phyloP scores from a whole-genome alignment of 2,329 filamentous ascomycete genomes.

The Pyrenophora tritici-repentis region DNA sequence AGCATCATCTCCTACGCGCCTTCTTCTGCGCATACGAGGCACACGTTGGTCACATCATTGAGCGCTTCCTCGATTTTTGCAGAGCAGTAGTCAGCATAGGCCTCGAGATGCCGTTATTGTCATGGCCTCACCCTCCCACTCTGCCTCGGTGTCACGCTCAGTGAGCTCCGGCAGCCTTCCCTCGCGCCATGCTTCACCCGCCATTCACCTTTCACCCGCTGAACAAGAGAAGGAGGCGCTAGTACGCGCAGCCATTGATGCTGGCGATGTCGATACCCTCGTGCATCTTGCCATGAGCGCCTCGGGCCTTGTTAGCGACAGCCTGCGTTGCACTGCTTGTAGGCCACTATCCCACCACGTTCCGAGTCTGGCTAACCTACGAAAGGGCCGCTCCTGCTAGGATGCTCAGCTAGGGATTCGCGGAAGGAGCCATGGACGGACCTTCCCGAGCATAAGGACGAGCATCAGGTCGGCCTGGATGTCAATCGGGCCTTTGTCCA shows the following conservation, averaged over 20 bases:
- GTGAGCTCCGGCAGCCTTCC: slow-evolving; percentile 37
- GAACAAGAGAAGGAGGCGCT: slow-evolving; percentile 34
- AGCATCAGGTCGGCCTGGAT: slow-evolving; percentile 88
- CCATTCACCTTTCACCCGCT: slow-evolving; percentile 22
- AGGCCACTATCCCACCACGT: slow-evolving; percentile 47
- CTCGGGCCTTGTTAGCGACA: slow-evolving; percentile 55
- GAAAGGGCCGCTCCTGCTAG: slow-evolving; percentile 66
- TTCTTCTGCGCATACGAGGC: slow-evolving; percentile 9
- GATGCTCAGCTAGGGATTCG: slow-evolving; percentile 32
- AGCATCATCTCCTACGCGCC: slow-evolving; percentile 4
- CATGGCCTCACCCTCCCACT: slow-evolving; percentile 36
- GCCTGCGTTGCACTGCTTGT: slow-evolving; percentile 76
- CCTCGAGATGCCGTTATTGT: slow-evolving; percentile 26
- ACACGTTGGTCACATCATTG: slow-evolving; percentile 16
- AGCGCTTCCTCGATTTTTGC: not conserved
- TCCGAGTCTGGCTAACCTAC: slow-evolving; percentile 18
- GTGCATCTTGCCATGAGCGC: slow-evolving; percentile 50
- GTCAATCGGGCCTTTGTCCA: slow-evolving; percentile 97
- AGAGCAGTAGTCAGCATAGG: not conserved
- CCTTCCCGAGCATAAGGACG: slow-evolving; percentile 80
- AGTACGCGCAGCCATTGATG: slow-evolving; percentile 51
- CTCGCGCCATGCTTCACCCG: slow-evolving; percentile 22
- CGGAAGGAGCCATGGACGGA: slow-evolving; percentile 57
- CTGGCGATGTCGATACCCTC: slow-evolving; percentile 48
- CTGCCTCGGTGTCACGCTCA: slow-evolving; percentile 32